phyloP scores from a whole-genome alignment of 2,329 filamentous ascomycete species.

The Alternaria sp. region DNA sequence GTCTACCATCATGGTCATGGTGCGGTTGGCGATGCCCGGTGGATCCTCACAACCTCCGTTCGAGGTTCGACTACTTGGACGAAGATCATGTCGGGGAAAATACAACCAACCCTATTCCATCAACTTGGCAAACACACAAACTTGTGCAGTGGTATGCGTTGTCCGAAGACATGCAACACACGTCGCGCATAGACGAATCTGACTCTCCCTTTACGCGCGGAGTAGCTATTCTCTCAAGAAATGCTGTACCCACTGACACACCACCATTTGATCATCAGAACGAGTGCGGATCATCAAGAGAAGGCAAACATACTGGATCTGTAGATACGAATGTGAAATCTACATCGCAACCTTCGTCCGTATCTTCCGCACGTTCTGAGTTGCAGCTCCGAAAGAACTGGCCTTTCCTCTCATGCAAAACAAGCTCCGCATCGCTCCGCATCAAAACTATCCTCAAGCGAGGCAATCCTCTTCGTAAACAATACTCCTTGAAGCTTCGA shows the following conservation, averaged over 20 bases:
- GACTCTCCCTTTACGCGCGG: not conserved
- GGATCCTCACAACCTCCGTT: not conserved
- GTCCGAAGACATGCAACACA: not conserved
- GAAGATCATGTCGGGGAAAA: not conserved
- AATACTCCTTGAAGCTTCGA: too few species aligned
- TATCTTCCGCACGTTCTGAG: too few species aligned
- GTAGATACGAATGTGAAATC: too few species aligned
- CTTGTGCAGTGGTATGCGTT: not conserved
- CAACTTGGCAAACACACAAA: not conserved
- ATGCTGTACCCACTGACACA: too few species aligned
- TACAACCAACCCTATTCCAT: not conserved
- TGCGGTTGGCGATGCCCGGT: not conserved
- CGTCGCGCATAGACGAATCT: not conserved
- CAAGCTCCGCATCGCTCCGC: not conserved
- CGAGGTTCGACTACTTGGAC: not conserved
- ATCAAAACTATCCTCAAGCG: not conserved
- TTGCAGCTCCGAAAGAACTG: too few species aligned
- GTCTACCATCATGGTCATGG: not conserved
- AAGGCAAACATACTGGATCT: too few species aligned
- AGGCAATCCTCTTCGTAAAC: too few species aligned
- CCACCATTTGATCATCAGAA: too few species aligned
- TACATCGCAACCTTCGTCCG: too few species aligned
- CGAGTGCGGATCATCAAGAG: too few species aligned
- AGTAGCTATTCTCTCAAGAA: too few species aligned
- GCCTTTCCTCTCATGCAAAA: not conserved